Evolutionary conservation across 352 stramenopile species (phyloP).

Genomic region (Phytophthora aleatoria): DNA sequence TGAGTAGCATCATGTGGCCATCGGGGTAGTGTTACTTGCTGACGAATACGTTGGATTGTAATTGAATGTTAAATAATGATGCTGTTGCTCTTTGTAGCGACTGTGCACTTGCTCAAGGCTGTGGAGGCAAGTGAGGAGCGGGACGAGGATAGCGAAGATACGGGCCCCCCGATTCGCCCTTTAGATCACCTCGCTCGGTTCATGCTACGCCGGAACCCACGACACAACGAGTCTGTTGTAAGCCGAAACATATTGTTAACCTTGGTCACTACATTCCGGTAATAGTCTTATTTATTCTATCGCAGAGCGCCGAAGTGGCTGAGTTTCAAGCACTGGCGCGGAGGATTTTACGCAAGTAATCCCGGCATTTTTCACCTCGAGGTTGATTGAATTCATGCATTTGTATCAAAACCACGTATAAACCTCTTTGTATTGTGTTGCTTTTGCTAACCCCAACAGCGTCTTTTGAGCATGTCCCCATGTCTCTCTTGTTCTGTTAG

Average conservation of each 20-base stretch:
- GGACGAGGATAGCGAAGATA: slow-evolving; percentile 45
- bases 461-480: no score
- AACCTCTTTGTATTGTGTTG: slow-evolving; percentile 5
- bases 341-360: slow-evolving; percentile 45
- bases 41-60: background rate
- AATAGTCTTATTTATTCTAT: background rate
- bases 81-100: slow-evolving; percentile 27
- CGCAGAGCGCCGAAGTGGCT: slow-evolving; percentile 36
- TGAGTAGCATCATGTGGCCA: background rate
- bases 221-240: slow-evolving; percentile 58
- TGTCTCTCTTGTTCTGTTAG: slow-evolving; percentile 7
- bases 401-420: background rate
- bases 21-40: background rate
- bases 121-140: slow-evolving; percentile 46
- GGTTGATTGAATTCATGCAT: background rate
- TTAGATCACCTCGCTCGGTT: slow-evolving; percentile 73
- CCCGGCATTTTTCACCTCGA: background rate
- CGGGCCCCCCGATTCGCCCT: slow-evolving; percentile 47
- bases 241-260: slow-evolving; percentile 11
- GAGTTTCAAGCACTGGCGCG: slow-evolving; percentile 44
- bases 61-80: background rate
- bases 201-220: slow-evolving; percentile 70
- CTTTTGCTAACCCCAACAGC: background rate
- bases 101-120: slow-evolving; percentile 61
- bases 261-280: background rate